Conservation (phyloP, 257 asterid species). For the Anisodus tanguticus region DNA sequence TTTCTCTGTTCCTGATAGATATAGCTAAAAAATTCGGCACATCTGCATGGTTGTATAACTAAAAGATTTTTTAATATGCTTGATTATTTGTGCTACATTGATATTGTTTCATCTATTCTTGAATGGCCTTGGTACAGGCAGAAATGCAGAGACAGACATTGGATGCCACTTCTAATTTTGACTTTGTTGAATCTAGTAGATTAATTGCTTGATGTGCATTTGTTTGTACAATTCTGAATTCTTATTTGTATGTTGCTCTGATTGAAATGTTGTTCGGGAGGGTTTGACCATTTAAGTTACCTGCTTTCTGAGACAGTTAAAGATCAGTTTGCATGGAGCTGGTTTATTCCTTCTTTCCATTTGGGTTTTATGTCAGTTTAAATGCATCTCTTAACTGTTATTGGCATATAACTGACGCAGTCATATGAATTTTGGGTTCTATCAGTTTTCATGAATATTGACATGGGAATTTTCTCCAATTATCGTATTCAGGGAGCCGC, state of each 20-base stretch:
- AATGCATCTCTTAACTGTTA: slow-evolving; percentile 10
- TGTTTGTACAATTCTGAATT: not conserved
- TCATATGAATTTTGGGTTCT: slow-evolving; percentile 35
- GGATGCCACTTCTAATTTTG: not conserved
- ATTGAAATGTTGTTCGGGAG: not conserved
- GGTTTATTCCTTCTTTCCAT: not conserved
- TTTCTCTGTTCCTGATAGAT: not conserved
- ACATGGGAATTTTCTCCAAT: slow-evolving; percentile 52
- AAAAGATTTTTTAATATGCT: not conserved
- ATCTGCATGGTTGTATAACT: slow-evolving; percentile 8
- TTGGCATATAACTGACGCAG: not conserved
- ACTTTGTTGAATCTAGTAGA: slow-evolving; percentile 24
- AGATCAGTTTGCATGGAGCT: not conserved
- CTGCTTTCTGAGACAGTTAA: not conserved
- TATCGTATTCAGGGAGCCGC: slow-evolving; percentile 76
- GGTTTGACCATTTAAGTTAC: not conserved
- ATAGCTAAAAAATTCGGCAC: not conserved
- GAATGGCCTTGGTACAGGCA: not conserved
- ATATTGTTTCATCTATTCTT: not conserved
- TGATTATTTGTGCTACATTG: not conserved
- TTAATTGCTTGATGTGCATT: not conserved
- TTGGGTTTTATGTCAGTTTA: slow-evolving; percentile 23
- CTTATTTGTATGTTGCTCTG: not conserved
- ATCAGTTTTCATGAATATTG: slow-evolving; percentile 42
- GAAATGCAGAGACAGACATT: slow-evolving; percentile 9